phyloP scores from a whole-genome alignment of 441 rosid genomes.

The Populus hybrid region DNA sequence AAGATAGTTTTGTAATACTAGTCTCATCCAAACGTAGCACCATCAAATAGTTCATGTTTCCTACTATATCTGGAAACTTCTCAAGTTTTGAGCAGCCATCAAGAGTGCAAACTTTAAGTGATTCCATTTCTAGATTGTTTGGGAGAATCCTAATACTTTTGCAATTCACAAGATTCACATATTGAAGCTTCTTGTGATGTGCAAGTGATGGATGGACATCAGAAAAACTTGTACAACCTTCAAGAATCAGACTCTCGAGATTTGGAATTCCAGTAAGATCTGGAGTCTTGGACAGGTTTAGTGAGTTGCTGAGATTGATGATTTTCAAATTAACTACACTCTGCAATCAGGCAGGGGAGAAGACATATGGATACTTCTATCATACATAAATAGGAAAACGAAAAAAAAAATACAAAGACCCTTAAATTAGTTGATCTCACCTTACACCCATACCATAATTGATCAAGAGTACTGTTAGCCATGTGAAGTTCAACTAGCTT shows the following conservation, averaged over 20 bases:
- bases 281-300: not conserved
- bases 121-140: not conserved
- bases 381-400: too few relatives aligned
- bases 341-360: not conserved
- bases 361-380: too few relatives aligned
- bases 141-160: not conserved
- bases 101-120: conserved; percentile 8
- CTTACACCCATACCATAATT: not conserved
- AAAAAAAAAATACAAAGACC: not conserved
- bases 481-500: not conserved
- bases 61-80: conserved; percentile 17
- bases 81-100: conserved; percentile 14
- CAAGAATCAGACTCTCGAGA: not conserved
- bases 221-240: not conserved
- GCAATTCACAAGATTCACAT: conserved; percentile 1
- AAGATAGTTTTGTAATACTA: conserved; percentile 8
- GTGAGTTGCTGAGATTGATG: conserved; percentile 8
- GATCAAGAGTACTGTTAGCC: not conserved
- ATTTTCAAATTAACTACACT: not conserved
- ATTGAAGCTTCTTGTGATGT: conserved; percentile 24
- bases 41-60: conserved; percentile 15
- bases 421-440: not conserved
- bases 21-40: conserved; percentile 19
- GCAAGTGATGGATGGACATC: conserved; percentile 1
- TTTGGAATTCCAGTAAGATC: not conserved